Evolutionary conservation across 495 filamentous ascomycete species (phyloP).

Genomic region (Sphaerosporella brunnea): DNA sequence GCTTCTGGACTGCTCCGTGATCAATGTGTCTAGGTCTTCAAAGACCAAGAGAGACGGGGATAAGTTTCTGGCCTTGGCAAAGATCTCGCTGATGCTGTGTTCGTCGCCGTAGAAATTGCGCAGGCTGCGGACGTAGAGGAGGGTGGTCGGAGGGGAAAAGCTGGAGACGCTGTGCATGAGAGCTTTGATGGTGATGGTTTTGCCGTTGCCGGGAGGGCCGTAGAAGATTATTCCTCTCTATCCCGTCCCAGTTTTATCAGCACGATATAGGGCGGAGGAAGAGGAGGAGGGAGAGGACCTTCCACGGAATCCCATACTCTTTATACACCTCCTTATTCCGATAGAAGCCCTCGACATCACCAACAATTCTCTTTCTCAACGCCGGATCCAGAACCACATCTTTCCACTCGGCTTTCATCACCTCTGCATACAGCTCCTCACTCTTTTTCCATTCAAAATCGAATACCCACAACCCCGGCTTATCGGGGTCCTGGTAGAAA

Average conservation of each 20-base stretch:
- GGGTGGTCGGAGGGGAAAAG: conserved; percentile 26
- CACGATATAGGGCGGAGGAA: background rate
- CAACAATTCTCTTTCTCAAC: conserved; percentile 42
- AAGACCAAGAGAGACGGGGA: conserved; percentile 39
- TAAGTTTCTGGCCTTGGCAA: conserved; percentile 34
- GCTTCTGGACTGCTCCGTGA: conserved; percentile 35
- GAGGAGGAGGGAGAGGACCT: conserved; percentile 22
- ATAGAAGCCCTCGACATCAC: conserved; percentile 45
- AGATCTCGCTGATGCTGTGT: conserved; percentile 32
- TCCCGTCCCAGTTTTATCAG: background rate
- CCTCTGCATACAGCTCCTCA: conserved; percentile 37
- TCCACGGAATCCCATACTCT: conserved; percentile 46
- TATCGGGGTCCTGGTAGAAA: conserved; percentile 21
- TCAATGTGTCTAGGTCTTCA: conserved; percentile 49
- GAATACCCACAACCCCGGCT: conserved; percentile 49
- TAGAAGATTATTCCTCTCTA: conserved; percentile 32
- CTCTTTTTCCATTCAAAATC: conserved; percentile 46
- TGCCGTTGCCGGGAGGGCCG: conserved; percentile 41
- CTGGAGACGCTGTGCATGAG: conserved; percentile 40
- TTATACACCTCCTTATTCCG: conserved; percentile 35
- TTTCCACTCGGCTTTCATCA: conserved; percentile 41
- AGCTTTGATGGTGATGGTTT: conserved; percentile 53
- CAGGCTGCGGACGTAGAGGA: conserved; percentile 38
- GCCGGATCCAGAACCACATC: conserved; percentile 45
- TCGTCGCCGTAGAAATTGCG: conserved; percentile 30